Evolutionary conservation across 192 early-diverging fungal genomes (phyloP).

Genomic region (Mortierella hygrophila): DNA sequence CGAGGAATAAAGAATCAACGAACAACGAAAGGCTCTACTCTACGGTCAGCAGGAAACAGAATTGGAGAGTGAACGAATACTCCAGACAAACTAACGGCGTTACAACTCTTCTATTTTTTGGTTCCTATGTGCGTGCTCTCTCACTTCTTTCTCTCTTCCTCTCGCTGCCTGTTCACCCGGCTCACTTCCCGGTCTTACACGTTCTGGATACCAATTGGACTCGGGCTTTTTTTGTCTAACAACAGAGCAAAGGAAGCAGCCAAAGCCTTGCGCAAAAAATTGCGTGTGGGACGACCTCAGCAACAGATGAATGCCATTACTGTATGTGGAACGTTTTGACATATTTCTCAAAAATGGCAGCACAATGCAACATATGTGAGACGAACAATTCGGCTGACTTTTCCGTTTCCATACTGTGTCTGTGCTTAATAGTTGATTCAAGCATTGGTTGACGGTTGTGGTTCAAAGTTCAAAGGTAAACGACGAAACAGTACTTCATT

Average conservation of each 20-base stretch:
- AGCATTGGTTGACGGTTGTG: constrained; percentile 54
- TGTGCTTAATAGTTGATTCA: constrained; percentile 43
- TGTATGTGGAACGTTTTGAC: constrained; percentile 19
- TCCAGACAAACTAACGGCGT: not conserved
- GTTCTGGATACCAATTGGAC: not conserved
- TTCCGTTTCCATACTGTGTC: not conserved
- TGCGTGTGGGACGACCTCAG: constrained; percentile 29
- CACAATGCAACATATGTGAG: not conserved
- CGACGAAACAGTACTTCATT: not conserved
- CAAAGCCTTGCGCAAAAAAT: constrained; percentile 37
- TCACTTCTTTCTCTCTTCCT: not conserved
- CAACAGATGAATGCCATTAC: constrained; percentile 48
- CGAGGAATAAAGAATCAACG: not conserved
- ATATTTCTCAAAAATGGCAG: not conserved
- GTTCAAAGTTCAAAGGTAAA: constrained; percentile 55
- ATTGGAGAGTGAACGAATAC: not conserved
- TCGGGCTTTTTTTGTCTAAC: not conserved
- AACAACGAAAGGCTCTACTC: not conserved
- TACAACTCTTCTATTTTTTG: not conserved
- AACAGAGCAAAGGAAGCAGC: constrained; percentile 37
- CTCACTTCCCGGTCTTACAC: not conserved
- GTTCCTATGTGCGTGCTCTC: not conserved
- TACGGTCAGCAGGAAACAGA: not conserved
- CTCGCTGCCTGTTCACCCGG: not conserved
- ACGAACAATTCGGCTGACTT: not conserved